Conservation (phyloP, 192 early-diverging fungal genomes). For the Gamsiella multidivaricata region DNA sequence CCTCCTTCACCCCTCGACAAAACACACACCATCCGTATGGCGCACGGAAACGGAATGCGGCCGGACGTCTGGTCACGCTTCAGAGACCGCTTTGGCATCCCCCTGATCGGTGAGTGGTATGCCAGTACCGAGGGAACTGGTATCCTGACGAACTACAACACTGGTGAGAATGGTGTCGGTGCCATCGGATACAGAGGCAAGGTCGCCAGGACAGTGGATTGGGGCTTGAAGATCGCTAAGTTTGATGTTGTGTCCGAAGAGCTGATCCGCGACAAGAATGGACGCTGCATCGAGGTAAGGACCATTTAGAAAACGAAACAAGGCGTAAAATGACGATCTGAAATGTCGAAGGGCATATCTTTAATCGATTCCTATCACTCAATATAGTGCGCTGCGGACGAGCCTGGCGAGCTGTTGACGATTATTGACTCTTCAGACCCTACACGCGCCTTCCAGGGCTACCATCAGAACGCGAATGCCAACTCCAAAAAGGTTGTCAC, state of each 20-base stretch:
- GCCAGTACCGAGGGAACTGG: conserved; percentile 73
- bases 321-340: background rate
- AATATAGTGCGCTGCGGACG: conserved; percentile 41
- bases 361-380: background rate
- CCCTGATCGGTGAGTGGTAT: conserved; percentile 74
- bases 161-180: conserved; percentile 65
- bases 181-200: conserved; percentile 69
- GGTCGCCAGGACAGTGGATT: conserved; percentile 46
- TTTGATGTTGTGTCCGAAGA: conserved; percentile 69
- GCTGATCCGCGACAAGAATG: conserved; percentile 60
- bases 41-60: conserved; percentile 78
- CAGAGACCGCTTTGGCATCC: conserved; percentile 69
- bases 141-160: conserved; percentile 61
- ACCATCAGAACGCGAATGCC: conserved; percentile 64
- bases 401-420: conserved; percentile 67
- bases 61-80: conserved; percentile 77
- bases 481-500: conserved; percentile 65
- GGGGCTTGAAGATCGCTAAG: conserved; percentile 62
- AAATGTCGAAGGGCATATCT: background rate
- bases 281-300: conserved; percentile 65
- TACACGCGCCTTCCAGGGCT: conserved; percentile 55
- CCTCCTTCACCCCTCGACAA: conserved; percentile 63
- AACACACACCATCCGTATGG: conserved; percentile 66
- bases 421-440: conserved; percentile 40
- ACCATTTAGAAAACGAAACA: background rate